Base-by-base conservation (phyloP, 2,329 filamentous ascomycete genomes). In the Exophiala sp. region DNA sequence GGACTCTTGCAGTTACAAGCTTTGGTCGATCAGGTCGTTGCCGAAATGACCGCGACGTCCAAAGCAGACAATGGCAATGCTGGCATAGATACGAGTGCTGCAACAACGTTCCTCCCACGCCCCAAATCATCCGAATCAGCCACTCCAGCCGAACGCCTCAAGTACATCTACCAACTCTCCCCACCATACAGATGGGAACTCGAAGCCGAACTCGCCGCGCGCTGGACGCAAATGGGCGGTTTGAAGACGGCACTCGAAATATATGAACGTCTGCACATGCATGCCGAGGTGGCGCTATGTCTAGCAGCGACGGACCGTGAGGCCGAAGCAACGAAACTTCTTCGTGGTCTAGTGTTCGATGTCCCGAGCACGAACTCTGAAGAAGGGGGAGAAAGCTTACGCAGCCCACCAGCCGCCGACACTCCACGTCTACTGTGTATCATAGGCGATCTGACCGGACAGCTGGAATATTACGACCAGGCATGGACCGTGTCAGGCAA, bases 281-380 rank as follows among this genome's bases (percentile, higher is more conserved):
- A 94, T 91, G 89, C 94, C 1, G 94, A 99, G 72, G 90, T 91
- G 3, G 92, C 94, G 0, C 78, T 99, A 1, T 99, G 94, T 69
- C 86, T 90, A 64, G 91, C 90, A 10, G 78, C 83, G 0, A 88
- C 86, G 0, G 81, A 86, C n/a, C 79, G 85, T 72, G 91, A 96
- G 71, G 88, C 88, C 20, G 94, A 94, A 66, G 94, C 91, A 1
- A 83, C 82, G 51, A 81, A 79, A 2, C 81, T 96, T 45, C 75
- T 97, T 12, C 83, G 89, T 49, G 85, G 85, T 71, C 85, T 92
- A 50, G 75, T 99, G 0, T 96, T 89, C 73, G 79, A 87, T 45
- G 47, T 57, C 12, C 81, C 83, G 9, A 85, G 82, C 0, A 65
- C 67, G 12, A 52, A 61, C 21, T 24, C 81, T 5, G 78, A 81